Base-by-base conservation (phyloP, 495 filamentous ascomycete genomes). In the Bacidia rubella region DNA sequence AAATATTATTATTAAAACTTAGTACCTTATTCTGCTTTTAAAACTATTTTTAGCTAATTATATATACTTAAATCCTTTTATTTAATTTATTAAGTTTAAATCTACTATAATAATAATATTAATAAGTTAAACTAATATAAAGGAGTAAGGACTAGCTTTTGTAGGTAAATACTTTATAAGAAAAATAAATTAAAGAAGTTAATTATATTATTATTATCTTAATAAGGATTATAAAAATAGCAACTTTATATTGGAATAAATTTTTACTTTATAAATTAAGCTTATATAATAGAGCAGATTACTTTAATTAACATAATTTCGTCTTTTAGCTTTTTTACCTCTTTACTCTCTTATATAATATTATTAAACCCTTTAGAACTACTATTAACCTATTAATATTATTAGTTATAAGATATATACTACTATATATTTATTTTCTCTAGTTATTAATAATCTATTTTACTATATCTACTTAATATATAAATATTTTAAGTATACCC, bases 251-350 rank as follows among this genome's bases (percentile, higher is more conserved):
- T n/a, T n/a, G n/a, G n/a, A n/a, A n/a, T n/a, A n/a, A n/a, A n/a
- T n/a, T n/a, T n/a, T n/a, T n/a, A n/a, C n/a, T n/a, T n/a, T n/a
- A n/a, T n/a, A n/a, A n/a, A n/a, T n/a, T n/a, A n/a, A n/a, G n/a
- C 20, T 42, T 23, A 27, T 42, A 25, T 27, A 15, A 39, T 39
- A 39, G 9, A 39, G 9, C n/a, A 26, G 11, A 11, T 23, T 17
- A 38, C 11, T 49, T 38, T 49, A 26, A 26, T 38, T 17, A 26
- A 38, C 27, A 17, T n/a, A 49, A 7, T 49, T 49, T 49, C 29
- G 27, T 27, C 11, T 27, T 49, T 11, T 26, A 32, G 12, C 5
- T 32, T 23, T 26, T 7, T 26, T 49, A 17, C 29, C 11, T 38
- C 11, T 17, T 17, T 17, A 38, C 29, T 49, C 11, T 49, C 27